A percentile compares a stretch with the other conserved stretches of the same genome.
These are phyloP conservation scores for Oropetium thomaeum DNA, from an alignment of 176 grass and related monocot species.

Conservation along the genomic window DNA sequence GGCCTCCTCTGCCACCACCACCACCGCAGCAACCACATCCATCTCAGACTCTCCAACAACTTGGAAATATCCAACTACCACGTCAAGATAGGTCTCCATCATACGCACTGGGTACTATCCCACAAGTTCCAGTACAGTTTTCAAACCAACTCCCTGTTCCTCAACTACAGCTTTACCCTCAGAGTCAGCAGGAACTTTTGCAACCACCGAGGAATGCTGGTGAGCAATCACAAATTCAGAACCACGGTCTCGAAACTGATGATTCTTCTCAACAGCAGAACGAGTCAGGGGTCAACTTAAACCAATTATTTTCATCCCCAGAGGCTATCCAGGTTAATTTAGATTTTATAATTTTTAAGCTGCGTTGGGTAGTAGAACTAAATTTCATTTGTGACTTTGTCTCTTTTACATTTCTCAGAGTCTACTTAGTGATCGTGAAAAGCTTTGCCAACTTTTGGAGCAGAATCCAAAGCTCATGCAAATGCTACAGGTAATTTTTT, in stretches of 20 bases:
- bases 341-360: slow-evolving; percentile 1
- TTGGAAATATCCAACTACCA: slow-evolving; percentile 35
- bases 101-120: slow-evolving; percentile 46
- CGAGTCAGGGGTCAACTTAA: slow-evolving; percentile 59
- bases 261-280: slow-evolving; percentile 47
- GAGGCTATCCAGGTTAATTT: slow-evolving; percentile 90
- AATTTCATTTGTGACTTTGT: slow-evolving; percentile 11
- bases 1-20: slow-evolving; percentile 66
- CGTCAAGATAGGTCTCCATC: slow-evolving; percentile 52
- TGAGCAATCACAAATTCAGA: slow-evolving; percentile 48
- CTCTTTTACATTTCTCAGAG: slow-evolving; percentile 40
- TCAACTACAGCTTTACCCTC: slow-evolving; percentile 65
- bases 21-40: slow-evolving; percentile 84
- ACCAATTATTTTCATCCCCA: slow-evolving; percentile 77
- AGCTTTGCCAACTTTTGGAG: slow-evolving; percentile 89
- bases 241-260: slow-evolving; percentile 52
- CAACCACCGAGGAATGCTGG: slow-evolving; percentile 38
- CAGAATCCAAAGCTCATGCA: slow-evolving; percentile 94
- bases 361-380: neutral
- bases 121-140: slow-evolving; percentile 77
- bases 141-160: slow-evolving; percentile 67
- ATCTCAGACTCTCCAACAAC: slow-evolving; percentile 61
- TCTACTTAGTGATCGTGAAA: slow-evolving; percentile 79
- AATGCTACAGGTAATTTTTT: slow-evolving; percentile 99
- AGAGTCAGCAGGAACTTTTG: slow-evolving; percentile 58